Percentiles rank a stretch among this genome's conserved stretches.
These are phyloP conservation scores for Triticum aestivum DNA, from an alignment of 176 grass and related monocot species.

Conservation along the genomic window IWGSC_CS_RefSeq_v2.1 NC_057797.1:658668614-658669113, in stretches of 20 bases:
- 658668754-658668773: conserved; percentile 36
- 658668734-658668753: conserved; percentile 9
- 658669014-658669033: conserved; percentile 11
- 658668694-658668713: conserved; percentile 5
- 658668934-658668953: conserved; percentile 60
- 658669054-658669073: neutral
- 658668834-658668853: conserved; percentile 47
- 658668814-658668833: conserved; percentile 52
- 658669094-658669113: conserved; percentile 5
- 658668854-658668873: conserved; percentile 49
- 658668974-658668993: conserved; percentile 81
- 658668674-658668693: neutral
- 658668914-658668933: conserved; percentile 53
- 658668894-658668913: conserved; percentile 41
- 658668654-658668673: neutral
- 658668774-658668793: conserved; percentile 73
- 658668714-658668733: conserved; percentile 22
- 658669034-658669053: conserved; percentile 3
- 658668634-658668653: conserved; percentile 5
- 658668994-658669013: conserved; percentile 74
- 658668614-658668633: conserved; percentile 12
- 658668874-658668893: conserved; percentile 76
- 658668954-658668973: conserved; percentile 56
- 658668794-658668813: conserved; percentile 69
- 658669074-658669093: neutral